These are phyloP conservation scores for Tricholoma terreum DNA, from an alignment of 768 basidiomycete genomes.

Conservation along the genomic window DNA sequence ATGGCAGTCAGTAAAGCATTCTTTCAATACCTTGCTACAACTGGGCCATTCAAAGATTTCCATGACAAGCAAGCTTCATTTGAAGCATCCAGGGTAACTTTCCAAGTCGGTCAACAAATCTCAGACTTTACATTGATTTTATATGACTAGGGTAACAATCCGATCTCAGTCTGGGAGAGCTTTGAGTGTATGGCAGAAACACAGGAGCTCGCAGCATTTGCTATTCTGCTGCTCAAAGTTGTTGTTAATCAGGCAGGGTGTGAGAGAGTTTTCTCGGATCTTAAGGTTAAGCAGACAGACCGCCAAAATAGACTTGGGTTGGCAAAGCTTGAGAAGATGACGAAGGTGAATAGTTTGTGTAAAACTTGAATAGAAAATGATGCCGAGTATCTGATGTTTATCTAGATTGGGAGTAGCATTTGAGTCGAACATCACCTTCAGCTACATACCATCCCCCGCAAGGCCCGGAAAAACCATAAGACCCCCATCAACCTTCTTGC, in stretches of 20 bases:
- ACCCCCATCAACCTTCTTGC: not conserved
- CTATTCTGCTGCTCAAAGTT: not conserved
- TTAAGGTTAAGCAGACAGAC: not conserved
- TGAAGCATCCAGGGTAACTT: not conserved
- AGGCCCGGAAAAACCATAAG: not conserved
- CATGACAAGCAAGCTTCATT: not conserved
- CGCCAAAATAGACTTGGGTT: not conserved
- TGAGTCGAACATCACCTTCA: too few relatives aligned
- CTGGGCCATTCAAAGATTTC: not conserved
- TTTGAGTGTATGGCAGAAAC: not conserved
- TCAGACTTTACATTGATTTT: not conserved
- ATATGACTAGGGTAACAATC: not conserved
- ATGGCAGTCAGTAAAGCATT: not conserved
- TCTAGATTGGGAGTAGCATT: too few relatives aligned
- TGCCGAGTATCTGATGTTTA: too few relatives aligned
- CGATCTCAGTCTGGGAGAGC: not conserved
- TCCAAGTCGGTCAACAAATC: too few relatives aligned
- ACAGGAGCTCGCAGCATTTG: not conserved
- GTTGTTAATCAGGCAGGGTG: not conserved
- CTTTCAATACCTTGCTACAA: not conserved
- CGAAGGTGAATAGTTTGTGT: not conserved
- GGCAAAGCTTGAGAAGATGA: not conserved
- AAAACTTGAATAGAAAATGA: too few relatives aligned
- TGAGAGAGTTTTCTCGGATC: not conserved
- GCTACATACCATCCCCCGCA: too few relatives aligned